These are phyloP conservation scores for Teratosphaeria zuluensis DNA, from an alignment of 2,329 filamentous ascomycete genomes.

Conservation along the genomic window DNA sequence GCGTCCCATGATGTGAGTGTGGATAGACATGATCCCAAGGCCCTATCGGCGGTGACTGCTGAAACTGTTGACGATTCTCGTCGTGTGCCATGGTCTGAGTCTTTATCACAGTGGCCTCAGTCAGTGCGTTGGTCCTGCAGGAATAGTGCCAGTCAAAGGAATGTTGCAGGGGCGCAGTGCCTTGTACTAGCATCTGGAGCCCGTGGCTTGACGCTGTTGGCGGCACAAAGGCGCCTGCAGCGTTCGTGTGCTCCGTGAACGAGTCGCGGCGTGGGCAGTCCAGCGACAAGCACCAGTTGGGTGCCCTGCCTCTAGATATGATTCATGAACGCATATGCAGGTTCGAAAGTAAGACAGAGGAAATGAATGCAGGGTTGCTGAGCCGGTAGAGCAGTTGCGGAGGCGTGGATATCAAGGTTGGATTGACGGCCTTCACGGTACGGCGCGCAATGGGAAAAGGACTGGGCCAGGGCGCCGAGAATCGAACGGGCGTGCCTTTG, in stretches of 20 bases:
- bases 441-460: constrained; percentile 2
- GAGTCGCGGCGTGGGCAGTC: constrained; percentile 6
- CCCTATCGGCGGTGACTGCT: constrained; percentile 16
- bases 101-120: constrained; percentile 4
- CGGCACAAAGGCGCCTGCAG: constrained; percentile 11
- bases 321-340: constrained; percentile 4
- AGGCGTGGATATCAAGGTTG: constrained; percentile 7
- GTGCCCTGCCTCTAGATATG: neutral
- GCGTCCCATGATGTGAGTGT: constrained; percentile 56
- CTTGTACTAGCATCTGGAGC: neutral
- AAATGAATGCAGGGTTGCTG: constrained; percentile 3
- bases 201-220: constrained; percentile 18
- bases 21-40: constrained; percentile 29
- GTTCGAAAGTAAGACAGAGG: constrained; percentile 1
- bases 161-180: neutral
- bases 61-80: constrained; percentile 15
- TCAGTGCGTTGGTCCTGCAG: neutral
- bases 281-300: constrained; percentile 1
- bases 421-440: constrained; percentile 4
- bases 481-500: constrained; percentile 1
- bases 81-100: constrained; percentile 22
- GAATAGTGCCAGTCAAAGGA: neutral
- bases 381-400: constrained; percentile 7
- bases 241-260: constrained; percentile 2
- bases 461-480: constrained; percentile 1